phyloP scores from a whole-genome alignment of 1,284 basidiomycete genomes.

The Ustilago crameri region DNA sequence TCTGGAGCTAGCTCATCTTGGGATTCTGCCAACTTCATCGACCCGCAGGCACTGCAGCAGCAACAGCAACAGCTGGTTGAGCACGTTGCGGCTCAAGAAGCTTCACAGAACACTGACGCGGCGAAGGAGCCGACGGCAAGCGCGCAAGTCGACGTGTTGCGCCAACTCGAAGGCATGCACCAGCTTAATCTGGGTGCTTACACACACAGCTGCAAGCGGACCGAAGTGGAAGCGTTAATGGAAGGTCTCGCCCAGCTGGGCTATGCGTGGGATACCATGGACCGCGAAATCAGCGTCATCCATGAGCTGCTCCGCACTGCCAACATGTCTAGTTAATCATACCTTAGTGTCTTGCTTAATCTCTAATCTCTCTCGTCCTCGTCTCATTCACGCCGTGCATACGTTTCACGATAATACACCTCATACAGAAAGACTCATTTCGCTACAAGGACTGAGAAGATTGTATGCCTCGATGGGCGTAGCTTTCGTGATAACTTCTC shows the following conservation, averaged over 20 bases:
- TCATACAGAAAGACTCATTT: no score
- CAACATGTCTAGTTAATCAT: slow-evolving; percentile 3
- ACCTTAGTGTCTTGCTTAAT: not conserved
- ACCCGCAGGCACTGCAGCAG: slow-evolving; percentile 34
- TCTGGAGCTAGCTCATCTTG: slow-evolving; percentile 3
- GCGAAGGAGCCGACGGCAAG: slow-evolving; percentile 11
- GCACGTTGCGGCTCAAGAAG: slow-evolving; percentile 9
- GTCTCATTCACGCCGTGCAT: no score
- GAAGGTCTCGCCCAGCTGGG: slow-evolving; percentile 62
- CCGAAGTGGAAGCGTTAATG: slow-evolving; percentile 57
- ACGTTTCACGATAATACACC: no score
- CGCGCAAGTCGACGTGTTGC: slow-evolving; percentile 26
- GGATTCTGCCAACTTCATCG: slow-evolving; percentile 23
- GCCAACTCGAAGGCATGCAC: slow-evolving; percentile 42
- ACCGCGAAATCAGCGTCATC: slow-evolving; percentile 56
- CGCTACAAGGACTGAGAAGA: no score
- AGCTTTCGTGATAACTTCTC: no score
- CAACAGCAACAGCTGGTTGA: slow-evolving; percentile 21
- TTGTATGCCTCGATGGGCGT: no score
- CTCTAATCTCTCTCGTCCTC: no score
- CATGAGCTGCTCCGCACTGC: slow-evolving; percentile 43
- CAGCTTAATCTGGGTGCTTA: slow-evolving; percentile 49
- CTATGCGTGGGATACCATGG: slow-evolving; percentile 61
- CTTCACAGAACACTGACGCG: not conserved
- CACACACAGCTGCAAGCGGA: slow-evolving; percentile 52